Conservation (phyloP, 2,329 filamentous ascomycete genomes). For the Fusarium incarnatum region DNA sequence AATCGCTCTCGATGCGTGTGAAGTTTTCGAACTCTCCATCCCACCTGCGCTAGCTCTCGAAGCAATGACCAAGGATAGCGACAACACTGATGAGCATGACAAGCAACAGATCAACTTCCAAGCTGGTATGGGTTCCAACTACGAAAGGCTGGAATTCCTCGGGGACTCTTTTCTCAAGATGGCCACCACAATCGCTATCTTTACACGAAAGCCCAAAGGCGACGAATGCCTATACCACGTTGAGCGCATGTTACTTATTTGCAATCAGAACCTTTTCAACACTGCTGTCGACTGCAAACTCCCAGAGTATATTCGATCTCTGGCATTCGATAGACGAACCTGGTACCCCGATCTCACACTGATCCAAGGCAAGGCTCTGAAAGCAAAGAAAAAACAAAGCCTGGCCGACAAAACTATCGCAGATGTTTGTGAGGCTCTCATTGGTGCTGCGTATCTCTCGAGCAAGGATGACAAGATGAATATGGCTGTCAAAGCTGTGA, state of each 20-base stretch:
- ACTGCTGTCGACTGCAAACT: slow-evolving; percentile 75
- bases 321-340: slow-evolving; percentile 80
- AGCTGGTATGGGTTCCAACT: slow-evolving; percentile 90
- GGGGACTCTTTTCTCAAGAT: slow-evolving; percentile 97
- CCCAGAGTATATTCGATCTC: slow-evolving; percentile 83
- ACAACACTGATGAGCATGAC: slow-evolving; percentile 80
- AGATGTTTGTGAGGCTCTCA: slow-evolving; percentile 93
- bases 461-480: slow-evolving; percentile 61
- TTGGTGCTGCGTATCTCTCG: slow-evolving; percentile 81
- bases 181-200: slow-evolving; percentile 90
- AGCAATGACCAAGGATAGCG: slow-evolving; percentile 91
- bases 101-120: slow-evolving; percentile 78
- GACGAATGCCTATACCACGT: slow-evolving; percentile 92
- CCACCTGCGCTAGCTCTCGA: slow-evolving; percentile 80
- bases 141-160: slow-evolving; percentile 92
- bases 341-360: slow-evolving; percentile 91
- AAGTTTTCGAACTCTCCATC: slow-evolving; percentile 72
- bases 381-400: slow-evolving; percentile 64
- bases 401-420: slow-evolving; percentile 91
- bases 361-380: slow-evolving; percentile 74
- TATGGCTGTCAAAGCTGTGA: slow-evolving; percentile 72
- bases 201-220: slow-evolving; percentile 78
- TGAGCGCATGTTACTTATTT: slow-evolving; percentile 88
- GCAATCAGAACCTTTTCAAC: slow-evolving; percentile 89
- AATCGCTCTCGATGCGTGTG: slow-evolving; percentile 81